Evolutionary conservation across 1,284 basidiomycete genomes (phyloP), one percentile per base, ranked within the genome.

Genomic region (Ustilago vetiveriae): DNA sequence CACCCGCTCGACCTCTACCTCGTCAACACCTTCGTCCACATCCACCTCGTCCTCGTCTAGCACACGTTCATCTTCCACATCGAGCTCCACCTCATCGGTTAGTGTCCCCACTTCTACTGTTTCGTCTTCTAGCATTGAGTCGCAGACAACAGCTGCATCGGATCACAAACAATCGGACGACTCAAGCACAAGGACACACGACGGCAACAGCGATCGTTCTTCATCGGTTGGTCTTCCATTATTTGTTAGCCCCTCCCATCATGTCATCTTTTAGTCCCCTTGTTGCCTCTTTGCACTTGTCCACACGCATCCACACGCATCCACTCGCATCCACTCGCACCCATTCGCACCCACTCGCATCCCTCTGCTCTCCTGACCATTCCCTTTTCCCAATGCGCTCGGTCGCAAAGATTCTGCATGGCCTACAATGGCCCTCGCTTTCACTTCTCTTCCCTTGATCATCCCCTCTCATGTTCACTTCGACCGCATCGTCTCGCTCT

Each of bases 271-370:
- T 41, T 64, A 53, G 42, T 40, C 30, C 30, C 44, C 46, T 19
- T 64, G 60, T 59, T 56, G 46, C 41, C 41, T 33, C 41, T 43
- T 52, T 29, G 22, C 66, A 58, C 66, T 58, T 62, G 55, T 52
- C 37, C 41, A 45, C 40, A 2, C 22, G 4, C n/a, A 29, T 13
- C 17, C 26, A 16, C 22, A n/a, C n/a, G n/a, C n/a, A n/a, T n/a
- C n/a, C n/a, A n/a, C n/a, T n/a, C n/a, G n/a, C n/a, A n/a, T n/a
- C n/a, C n/a, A n/a, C n/a, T n/a, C n/a, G n/a, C n/a, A n/a, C n/a
- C n/a, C n/a, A n/a, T n/a, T n/a, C n/a, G n/a, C n/a, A n/a, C n/a
- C 37, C 41, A 45, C 40, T 2, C 22, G 4, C n/a, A 29, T 13
- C 17, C 26, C 8, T 24, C 6, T 17, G 16, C 24, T 8, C 26